A percentile compares a stretch with the other conserved stretches of the same genome.
Evolutionary conservation across 1,284 basidiomycete genomes (phyloP).

Genomic region (Paramarasmius palmivorus): DNA sequence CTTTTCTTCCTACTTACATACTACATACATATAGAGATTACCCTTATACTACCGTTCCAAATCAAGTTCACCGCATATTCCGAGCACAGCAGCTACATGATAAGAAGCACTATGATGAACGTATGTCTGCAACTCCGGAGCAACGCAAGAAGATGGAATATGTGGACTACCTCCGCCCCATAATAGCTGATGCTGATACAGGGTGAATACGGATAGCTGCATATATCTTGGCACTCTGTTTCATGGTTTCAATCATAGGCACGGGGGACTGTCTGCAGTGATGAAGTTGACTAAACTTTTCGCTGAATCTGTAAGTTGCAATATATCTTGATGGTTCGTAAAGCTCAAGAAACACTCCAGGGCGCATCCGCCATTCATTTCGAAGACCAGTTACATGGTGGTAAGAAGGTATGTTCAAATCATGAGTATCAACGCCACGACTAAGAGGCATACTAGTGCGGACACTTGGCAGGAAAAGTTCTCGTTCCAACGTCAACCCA

Average conservation of each 20-base stretch:
- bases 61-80: slow-evolving; percentile 86
- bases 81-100: slow-evolving; percentile 87
- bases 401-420: slow-evolving; percentile 65
- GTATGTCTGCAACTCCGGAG: slow-evolving; percentile 66
- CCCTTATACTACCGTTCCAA: slow-evolving; percentile 93
- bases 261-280: slow-evolving; percentile 91
- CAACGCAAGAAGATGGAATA: slow-evolving; percentile 70
- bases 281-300: slow-evolving; percentile 97
- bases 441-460: slow-evolving; percentile 52
- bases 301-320: slow-evolving; percentile 73
- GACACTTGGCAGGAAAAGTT: slow-evolving; percentile 92
- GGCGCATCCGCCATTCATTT: slow-evolving; percentile 89
- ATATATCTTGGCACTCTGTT: slow-evolving; percentile 3
- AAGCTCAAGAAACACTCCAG: slow-evolving; percentile 31
- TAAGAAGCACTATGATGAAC: slow-evolving; percentile 85
- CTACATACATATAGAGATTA: slow-evolving; percentile 62
- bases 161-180: slow-evolving; percentile 89
- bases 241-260: slow-evolving; percentile 42
- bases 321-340: neutral
- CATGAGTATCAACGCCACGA: slow-evolving; percentile 1
- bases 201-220: slow-evolving; percentile 53
- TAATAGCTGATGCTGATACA: slow-evolving; percentile 94
- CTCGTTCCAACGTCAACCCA: slow-evolving; percentile 89
- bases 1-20: neutral
- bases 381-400: slow-evolving; percentile 91